A percentile compares a stretch with the other conserved stretches of the same genome.
These are phyloP conservation scores for Catunica adiposa DNA, from an alignment of 2,329 filamentous ascomycete genomes.

Conservation along the genomic window DNA sequence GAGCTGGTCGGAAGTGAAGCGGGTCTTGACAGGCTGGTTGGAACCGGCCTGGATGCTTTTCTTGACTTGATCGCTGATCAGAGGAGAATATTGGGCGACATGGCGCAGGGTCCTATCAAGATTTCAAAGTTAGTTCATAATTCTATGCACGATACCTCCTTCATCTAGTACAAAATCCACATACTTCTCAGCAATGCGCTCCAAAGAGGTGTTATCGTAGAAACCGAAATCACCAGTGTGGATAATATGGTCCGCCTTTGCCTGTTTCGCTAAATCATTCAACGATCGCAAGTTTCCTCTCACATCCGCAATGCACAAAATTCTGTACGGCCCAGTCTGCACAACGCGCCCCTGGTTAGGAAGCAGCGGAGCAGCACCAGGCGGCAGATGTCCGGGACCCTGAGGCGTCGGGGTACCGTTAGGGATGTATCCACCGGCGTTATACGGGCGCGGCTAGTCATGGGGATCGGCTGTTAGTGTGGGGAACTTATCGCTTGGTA, in stretches of 20 bases:
- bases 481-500: slow-evolving; percentile 11
- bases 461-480: slow-evolving; percentile 16
- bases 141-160: neutral
- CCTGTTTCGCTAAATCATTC: slow-evolving; percentile 90
- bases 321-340: slow-evolving; percentile 47
- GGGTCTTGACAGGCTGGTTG: slow-evolving; percentile 66
- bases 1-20: slow-evolving; percentile 65
- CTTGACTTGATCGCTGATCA: slow-evolving; percentile 65
- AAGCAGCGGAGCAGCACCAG: slow-evolving; percentile 46
- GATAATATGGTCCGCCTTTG: slow-evolving; percentile 91
- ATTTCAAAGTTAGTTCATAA: neutral
- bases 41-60: slow-evolving; percentile 49
- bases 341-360: slow-evolving; percentile 52
- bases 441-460: slow-evolving; percentile 28
- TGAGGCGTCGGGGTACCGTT: slow-evolving; percentile 36
- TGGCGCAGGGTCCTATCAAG: slow-evolving; percentile 73
- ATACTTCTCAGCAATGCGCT: slow-evolving; percentile 96
- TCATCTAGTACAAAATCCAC: slow-evolving; percentile 20
- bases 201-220: slow-evolving; percentile 89
- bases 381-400: slow-evolving; percentile 21
- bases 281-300: slow-evolving; percentile 82
- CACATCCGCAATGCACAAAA: slow-evolving; percentile 56
- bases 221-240: slow-evolving; percentile 99
- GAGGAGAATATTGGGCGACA: slow-evolving; percentile 92
- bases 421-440: slow-evolving; percentile 41